Conservation (phyloP, 2,329 filamentous ascomycete genomes). For the Colletotrichum truncatum region DNA sequence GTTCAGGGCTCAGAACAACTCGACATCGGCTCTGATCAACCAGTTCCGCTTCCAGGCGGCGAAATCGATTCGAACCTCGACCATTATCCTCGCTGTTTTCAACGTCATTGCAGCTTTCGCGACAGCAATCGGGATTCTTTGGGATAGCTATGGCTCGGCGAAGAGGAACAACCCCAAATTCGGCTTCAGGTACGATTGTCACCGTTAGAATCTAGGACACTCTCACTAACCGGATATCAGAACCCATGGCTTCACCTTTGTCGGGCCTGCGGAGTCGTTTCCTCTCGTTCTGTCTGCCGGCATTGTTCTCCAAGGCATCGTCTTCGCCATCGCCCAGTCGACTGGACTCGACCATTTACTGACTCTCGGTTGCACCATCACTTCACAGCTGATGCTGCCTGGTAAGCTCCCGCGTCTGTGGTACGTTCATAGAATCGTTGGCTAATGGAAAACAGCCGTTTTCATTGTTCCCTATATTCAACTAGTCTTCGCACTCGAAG, state of each 20-base stretch:
- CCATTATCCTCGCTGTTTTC: slow-evolving; percentile 68
- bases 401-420: slow-evolving; percentile 49
- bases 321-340: slow-evolving; percentile 66
- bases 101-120: slow-evolving; percentile 67
- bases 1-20: slow-evolving; percentile 38
- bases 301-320: slow-evolving; percentile 66
- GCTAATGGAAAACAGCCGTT: slow-evolving; percentile 58
- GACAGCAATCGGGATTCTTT: slow-evolving; percentile 65
- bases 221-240: slow-evolving; percentile 35
- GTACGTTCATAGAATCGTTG: not conserved
- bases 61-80: slow-evolving; percentile 68
- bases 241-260: slow-evolving; percentile 50
- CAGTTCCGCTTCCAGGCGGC: slow-evolving; percentile 61
- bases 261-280: slow-evolving; percentile 58
- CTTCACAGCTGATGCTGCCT: slow-evolving; percentile 68
- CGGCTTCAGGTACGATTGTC: slow-evolving; percentile 49
- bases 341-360: slow-evolving; percentile 62
- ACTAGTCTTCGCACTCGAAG: slow-evolving; percentile 71
- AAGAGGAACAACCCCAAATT: slow-evolving; percentile 51
- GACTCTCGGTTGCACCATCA: slow-evolving; percentile 59
- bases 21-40: slow-evolving; percentile 58
- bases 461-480: slow-evolving; percentile 75
- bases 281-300: slow-evolving; percentile 66
- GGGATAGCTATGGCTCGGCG: slow-evolving; percentile 60
- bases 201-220: not conserved